phyloP scores from a whole-genome alignment of 768 basidiomycete genomes.

The Pholiota conissans region DNA sequence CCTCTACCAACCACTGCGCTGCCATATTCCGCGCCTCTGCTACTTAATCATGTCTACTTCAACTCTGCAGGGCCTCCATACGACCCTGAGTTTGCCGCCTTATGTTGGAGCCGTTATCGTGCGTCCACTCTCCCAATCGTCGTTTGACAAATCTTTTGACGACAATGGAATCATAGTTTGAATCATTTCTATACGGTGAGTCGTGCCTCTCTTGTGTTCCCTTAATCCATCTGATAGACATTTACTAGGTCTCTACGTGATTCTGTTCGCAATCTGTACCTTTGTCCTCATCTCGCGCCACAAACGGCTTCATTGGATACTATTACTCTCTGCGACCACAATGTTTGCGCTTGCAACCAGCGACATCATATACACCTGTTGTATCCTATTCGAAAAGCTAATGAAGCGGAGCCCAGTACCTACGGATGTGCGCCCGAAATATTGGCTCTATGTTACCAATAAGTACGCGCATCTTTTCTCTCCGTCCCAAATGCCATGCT shows the following conservation, averaged over 20 bases:
- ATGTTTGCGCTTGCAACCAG: slow-evolving; percentile 37
- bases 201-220: slow-evolving; percentile 33
- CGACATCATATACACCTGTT: slow-evolving; percentile 33
- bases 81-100: slow-evolving; percentile 15
- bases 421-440: slow-evolving; percentile 29
- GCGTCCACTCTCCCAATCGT: too few species aligned
- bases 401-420: slow-evolving; percentile 19
- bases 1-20: too few species aligned
- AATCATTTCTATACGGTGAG: slow-evolving; percentile 31
- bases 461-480: slow-evolving; percentile 26
- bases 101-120: slow-evolving; percentile 27
- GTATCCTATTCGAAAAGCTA: slow-evolving; percentile 27
- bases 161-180: slow-evolving; percentile 18
- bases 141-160: background rate
- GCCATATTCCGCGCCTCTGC: too few species aligned
- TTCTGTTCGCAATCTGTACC: slow-evolving; percentile 35
- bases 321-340: slow-evolving; percentile 29
- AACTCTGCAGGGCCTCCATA: slow-evolving; percentile 12
- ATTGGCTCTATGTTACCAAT: slow-evolving; percentile 36
- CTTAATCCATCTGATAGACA: slow-evolving; percentile 1
- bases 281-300: slow-evolving; percentile 31
- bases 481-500: background rate
- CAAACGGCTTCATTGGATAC: slow-evolving; percentile 25
- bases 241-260: slow-evolving; percentile 33
- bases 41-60: background rate